Conservation (phyloP, 73 alveolate species). For the Paramecium pentaurelia region DNA sequence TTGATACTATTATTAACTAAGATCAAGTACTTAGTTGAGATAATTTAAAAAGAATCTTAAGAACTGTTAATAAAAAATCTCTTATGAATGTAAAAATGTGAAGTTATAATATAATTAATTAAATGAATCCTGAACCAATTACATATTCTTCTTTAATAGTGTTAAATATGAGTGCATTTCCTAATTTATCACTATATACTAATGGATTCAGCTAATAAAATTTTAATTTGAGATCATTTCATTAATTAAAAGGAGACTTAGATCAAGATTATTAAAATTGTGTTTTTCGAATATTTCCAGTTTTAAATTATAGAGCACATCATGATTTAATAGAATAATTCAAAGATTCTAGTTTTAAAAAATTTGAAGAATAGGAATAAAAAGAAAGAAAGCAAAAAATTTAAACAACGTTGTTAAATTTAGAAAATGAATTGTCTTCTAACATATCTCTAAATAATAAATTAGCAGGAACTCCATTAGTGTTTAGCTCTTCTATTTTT, state of each 20-base stretch:
- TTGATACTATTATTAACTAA: not conserved
- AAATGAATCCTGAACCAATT: not conserved
- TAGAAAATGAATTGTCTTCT: slow-evolving; percentile 41
- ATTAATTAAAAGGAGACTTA: slow-evolving; percentile 14
- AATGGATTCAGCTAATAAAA: not conserved
- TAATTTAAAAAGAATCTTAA: not conserved
- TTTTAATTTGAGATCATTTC: slow-evolving; percentile 20
- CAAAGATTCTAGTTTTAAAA: not conserved
- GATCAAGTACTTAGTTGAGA: not conserved
- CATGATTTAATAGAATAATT: not conserved
- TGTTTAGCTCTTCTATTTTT: slow-evolving; percentile 22
- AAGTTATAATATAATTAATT: not conserved
- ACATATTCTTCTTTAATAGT: slow-evolving; percentile 21
- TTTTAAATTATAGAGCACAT: slow-evolving; percentile 18
- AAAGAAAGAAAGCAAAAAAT: not conserved
- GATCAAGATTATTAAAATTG: slow-evolving; percentile 6
- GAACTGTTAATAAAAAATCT: not conserved
- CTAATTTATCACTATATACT: not conserved
- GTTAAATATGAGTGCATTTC: slow-evolving; percentile 30
- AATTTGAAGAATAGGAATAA: not conserved
- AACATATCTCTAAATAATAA: not conserved
- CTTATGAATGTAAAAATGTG: not conserved
- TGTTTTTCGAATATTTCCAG: slow-evolving; percentile 7
- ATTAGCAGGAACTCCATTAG: slow-evolving; percentile 15
- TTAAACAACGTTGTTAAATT: not conserved